Evolutionary conservation across 73 alveolate genomes (phyloP), one percentile per base, ranked within the genome.

Genomic region (Stentor coeruleus): DNA sequence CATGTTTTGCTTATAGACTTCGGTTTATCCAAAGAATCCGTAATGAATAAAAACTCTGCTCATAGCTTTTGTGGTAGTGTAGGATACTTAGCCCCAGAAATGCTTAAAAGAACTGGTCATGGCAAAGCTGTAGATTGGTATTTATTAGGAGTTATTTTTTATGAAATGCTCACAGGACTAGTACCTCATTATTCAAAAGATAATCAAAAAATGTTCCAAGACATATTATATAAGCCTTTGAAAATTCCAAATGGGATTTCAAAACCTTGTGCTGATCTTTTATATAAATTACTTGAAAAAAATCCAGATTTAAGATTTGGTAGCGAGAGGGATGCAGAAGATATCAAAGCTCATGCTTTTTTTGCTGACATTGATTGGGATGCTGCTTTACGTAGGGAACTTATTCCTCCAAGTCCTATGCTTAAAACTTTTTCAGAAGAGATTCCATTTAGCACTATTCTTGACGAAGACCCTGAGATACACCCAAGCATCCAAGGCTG

Each of bases 1-100:
- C 99, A 97, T 87, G 96, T 95, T 15, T 86, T 80, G 85, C 89
- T 97, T 37, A 96, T 99, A 3, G 99, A 97, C 85, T 97, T 97
- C 89, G 99, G 99, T 26, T 95, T 97, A 31, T 89, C 99, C 3
- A 89, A 97, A 81, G 99, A 97, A 86, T 94, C 90, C 31, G 88
- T 38, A 28, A 87, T 85, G 73, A 85, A 82, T 42, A 82, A 97
- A 38, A 83, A 81, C 39, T 90, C 98, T 75, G 88, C 90, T 39
- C 20, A 49, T 49, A 49, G 66, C 20, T 97, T 95, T 83, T 97
- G 99, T 93, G 99, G 99, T 3, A 85, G 96, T 39, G 84, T 83
- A 59, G 98, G 97, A 3, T 95, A 95, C 74, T 81, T 95, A 58
- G 97, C 99, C 33, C 99, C 99, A 3, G 99, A 95, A 82, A 95